These are phyloP conservation scores for Heliocybe sulcata DNA, from an alignment of 1,284 basidiomycete species.

Conservation along the genomic window DNA sequence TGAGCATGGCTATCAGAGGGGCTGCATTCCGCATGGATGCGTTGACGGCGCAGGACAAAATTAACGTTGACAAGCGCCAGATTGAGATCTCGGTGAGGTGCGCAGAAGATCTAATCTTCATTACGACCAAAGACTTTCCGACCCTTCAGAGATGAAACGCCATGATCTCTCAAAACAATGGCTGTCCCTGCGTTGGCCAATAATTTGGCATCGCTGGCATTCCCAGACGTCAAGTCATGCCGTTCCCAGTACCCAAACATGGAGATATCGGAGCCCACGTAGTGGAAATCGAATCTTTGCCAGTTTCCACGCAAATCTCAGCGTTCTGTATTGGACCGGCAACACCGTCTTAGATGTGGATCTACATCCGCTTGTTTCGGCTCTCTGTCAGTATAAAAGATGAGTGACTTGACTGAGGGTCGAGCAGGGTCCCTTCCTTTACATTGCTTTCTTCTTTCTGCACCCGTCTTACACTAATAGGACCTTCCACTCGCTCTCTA, in stretches of 20 bases:
- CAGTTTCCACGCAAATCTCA: not conserved
- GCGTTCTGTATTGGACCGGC: not conserved
- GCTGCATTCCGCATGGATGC: not conserved
- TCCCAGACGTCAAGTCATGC: not conserved
- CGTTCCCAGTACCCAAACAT: not conserved
- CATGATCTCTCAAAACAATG: not conserved
- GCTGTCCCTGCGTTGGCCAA: not conserved
- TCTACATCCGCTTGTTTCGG: not conserved
- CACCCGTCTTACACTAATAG: not conserved
- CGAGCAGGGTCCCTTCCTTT: not conserved
- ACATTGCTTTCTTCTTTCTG: not conserved
- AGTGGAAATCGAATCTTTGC: not conserved
- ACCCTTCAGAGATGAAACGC: not conserved
- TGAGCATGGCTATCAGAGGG: not conserved
- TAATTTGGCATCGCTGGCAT: no score
- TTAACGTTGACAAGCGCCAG: not conserved
- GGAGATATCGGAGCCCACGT: not conserved
- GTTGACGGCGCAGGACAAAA: not conserved
- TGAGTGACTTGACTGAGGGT: not conserved
- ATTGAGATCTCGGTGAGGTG: not conserved
- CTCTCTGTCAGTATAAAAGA: not conserved
- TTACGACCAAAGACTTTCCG: not conserved
- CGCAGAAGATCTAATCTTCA: not conserved
- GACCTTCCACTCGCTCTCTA: not conserved
- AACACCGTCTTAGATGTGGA: not conserved